These are phyloP conservation scores for Skeletonema marinoi DNA, from an alignment of 108 stramenopile genomes.

Conservation along the genomic window DNA sequence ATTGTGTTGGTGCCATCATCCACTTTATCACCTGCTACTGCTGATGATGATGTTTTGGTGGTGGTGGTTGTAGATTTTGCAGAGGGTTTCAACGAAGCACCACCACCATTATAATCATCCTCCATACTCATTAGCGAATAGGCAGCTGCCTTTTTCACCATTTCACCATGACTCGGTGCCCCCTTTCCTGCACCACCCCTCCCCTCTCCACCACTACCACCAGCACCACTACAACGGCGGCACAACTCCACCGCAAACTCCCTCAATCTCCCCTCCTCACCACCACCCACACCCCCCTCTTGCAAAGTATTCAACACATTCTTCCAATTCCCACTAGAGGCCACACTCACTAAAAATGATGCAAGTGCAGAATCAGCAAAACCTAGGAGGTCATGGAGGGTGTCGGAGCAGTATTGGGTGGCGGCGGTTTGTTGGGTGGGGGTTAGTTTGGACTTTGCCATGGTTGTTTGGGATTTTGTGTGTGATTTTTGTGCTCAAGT, in stretches of 20 bases:
- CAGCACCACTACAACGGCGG: constrained; percentile 25
- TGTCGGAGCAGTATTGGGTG: constrained; percentile 76
- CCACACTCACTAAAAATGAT: constrained; percentile 68
- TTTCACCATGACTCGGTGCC: constrained; percentile 31
- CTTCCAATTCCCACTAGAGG: constrained; percentile 23
- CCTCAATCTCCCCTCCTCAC: constrained; percentile 15
- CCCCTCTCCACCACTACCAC: not conserved
- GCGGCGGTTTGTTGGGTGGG: constrained; percentile 1
- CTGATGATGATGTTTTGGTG: not conserved
- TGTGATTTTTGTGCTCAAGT: too few species aligned
- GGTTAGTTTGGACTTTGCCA: not conserved
- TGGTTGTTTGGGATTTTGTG: not conserved
- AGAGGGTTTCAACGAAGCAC: not conserved
- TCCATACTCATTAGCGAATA: constrained; percentile 49
- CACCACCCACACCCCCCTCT: constrained; percentile 57
- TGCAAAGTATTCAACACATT: constrained; percentile 50
- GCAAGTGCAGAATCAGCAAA: constrained; percentile 78
- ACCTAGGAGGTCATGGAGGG: constrained; percentile 78
- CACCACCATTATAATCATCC: not conserved
- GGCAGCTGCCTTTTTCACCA: constrained; percentile 35
- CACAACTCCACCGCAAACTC: constrained; percentile 54
- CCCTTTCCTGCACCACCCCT: not conserved
- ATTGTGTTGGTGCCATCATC: constrained; percentile 21
- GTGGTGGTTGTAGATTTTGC: not conserved
- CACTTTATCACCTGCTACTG: constrained; percentile 2